Base-by-base conservation (phyloP, 2,329 filamentous ascomycete species). In the Chrysosporium keratinophilum region DNA sequence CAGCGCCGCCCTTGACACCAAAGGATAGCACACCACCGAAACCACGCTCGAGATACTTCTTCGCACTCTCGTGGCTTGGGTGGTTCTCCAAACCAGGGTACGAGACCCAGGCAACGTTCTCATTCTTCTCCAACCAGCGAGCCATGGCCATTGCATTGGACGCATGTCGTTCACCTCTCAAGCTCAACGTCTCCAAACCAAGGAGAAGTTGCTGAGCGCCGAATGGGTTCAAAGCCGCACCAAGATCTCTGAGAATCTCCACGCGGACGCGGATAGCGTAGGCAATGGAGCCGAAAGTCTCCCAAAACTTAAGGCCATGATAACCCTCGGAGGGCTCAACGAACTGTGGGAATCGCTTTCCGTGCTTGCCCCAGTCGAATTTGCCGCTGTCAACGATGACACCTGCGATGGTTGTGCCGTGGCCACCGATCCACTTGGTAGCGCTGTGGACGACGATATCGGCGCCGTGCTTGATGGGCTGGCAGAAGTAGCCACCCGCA, bases 351-450 rank as follows among this genome's bases (percentile, higher is more conserved):
- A 97, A 97, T 17, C 90, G 84, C 63, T 80, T 80, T 45, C 76
- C 85, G 68, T 95, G 73, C 71, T 85, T 85, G 62, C 86, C 88
- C 90, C 91, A 97, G 76, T 95, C 85, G 67, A 96, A 97, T 68
- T 88, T 93, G 64, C 90, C 90, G 60, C 84, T 81, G 74, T 96
- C 90, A 59, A 96, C 76, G 34, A 96, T 79, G 42, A 95, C 79
- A 57, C 90, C 90, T 55, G 79, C 90, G 60, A 96, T 87, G 23
- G 90, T 95, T 40, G 90, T 95, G 57, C 90, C 91, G 70, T 97
- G 91, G 41, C 90, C 90, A 54, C 90, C 90, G 58, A 97, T 96
- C 90, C 90, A 96, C 72, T 96, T 96, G 55, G 90, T 95, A 10
- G 89, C 89, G 39, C 87, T 93, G 77, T 96, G 89, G 20, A 95